Base-by-base conservation (phyloP, 257 asterid genomes). In the Orobanche coerulescens region DNA sequence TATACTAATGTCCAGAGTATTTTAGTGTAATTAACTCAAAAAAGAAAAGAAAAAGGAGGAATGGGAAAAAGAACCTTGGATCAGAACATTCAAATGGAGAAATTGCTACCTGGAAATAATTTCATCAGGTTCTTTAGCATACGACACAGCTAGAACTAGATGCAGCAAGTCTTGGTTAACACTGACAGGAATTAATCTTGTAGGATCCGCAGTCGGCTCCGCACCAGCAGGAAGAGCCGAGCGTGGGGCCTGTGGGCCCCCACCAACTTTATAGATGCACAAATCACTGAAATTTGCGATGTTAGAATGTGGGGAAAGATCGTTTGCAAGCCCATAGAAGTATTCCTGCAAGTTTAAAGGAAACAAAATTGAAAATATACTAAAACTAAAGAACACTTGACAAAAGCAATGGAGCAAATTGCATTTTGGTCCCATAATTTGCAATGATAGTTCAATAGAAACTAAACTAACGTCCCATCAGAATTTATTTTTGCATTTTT, bases 141-240 rank as follows among this genome's bases (percentile, higher is more conserved):
- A 92, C 19, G 98, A 92, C 66, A 92, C 90, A 0, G 93, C 98
- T 72, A 92, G 79, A 69, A 88, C 95, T 47, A 86, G 81, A 83
- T 89, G 97, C 30, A 82, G 79, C 71, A 93, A 78, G 70, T 93
- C 96, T 57, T 84, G 83, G 72, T 77, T 82, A 67, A 81, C 70
- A 67, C 11, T 81, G 52, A 89, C 95, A 8, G 83, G 84, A 37
- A 70, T 77, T 78, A 89, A 76, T 76, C 97, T 80, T 31, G 85
- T 79, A 47, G 95, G 98, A 50, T 93, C 94, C 2, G 97, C 88
- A 34, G 82, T 76, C 1, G 98, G 98, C 71, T 88, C 97, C 25
- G 98, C 95, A 11, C 98, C 98, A 65, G 75, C 85, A 2, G 98
- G 98, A 65, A 93, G 78, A 80, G 98, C 98, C 66, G 98, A 93